Evolutionary conservation across 2,329 filamentous ascomycete genomes (phyloP).

Genomic region (Nigrospora oryzae): DNA sequence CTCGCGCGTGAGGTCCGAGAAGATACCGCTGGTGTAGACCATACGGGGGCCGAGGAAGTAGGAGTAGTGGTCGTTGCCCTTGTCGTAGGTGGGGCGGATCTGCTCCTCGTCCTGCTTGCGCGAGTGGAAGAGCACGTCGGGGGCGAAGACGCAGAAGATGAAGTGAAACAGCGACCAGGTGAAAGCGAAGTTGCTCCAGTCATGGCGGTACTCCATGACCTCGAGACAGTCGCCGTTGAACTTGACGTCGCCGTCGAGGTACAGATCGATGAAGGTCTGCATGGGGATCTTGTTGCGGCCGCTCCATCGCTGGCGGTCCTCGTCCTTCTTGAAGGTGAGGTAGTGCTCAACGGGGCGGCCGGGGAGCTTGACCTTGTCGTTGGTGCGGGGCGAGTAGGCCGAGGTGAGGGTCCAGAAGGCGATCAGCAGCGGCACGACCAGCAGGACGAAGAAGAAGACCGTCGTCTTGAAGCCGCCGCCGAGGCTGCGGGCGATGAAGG

Average conservation of each 20-base stretch:
- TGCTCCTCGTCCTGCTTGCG: slow-evolving; percentile 91
- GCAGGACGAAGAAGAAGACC: slow-evolving; percentile 73
- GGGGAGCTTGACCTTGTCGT: slow-evolving; percentile 77
- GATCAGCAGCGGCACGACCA: slow-evolving; percentile 66
- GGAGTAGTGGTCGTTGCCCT: slow-evolving; percentile 90
- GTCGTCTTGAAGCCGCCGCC: slow-evolving; percentile 78
- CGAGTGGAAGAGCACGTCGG: slow-evolving; percentile 83
- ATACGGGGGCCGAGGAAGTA: slow-evolving; percentile 96
- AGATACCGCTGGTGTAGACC: slow-evolving; percentile 92
- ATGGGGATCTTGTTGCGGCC: slow-evolving; percentile 74
- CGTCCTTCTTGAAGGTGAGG: slow-evolving; percentile 62
- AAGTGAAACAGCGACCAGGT: slow-evolving; percentile 74
- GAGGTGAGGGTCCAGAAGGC: slow-evolving; percentile 74
- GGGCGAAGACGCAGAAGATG: slow-evolving; percentile 75
- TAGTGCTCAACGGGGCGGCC: slow-evolving; percentile 83
- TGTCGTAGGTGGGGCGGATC: slow-evolving; percentile 91
- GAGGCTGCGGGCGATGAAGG: slow-evolving; percentile 70
- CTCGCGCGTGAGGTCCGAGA: slow-evolving; percentile 75
- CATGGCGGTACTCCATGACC: slow-evolving; percentile 81
- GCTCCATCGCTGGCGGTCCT: slow-evolving; percentile 52
- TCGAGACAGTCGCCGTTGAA: slow-evolving; percentile 88
- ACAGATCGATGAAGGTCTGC: slow-evolving; percentile 92
- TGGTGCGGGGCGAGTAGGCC: slow-evolving; percentile 72
- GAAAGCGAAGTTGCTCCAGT: slow-evolving; percentile 89
- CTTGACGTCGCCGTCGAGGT: slow-evolving; percentile 84